Conservation (phyloP, 805 yeast genomes). For the Soucietia sequanensis region DNA sequence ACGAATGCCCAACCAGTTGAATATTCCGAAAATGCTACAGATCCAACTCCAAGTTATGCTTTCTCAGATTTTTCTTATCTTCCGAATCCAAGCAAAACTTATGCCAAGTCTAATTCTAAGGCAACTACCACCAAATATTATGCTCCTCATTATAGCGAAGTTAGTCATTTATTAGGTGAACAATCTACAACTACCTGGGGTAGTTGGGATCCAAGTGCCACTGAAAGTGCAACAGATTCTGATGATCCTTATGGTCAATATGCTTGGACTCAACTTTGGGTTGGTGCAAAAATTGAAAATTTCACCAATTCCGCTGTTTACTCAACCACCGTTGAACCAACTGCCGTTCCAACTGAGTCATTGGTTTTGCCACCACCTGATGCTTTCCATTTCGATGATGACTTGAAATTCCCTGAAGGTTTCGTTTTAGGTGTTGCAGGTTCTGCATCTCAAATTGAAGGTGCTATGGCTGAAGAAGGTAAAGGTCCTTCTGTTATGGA, state of each 20-base stretch:
- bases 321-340: conserved; percentile 15
- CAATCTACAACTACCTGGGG: conserved; percentile 18
- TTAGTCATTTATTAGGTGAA: conserved; percentile 1
- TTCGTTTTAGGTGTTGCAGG: conserved; percentile 30
- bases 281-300: conserved; percentile 9
- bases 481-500: conserved; percentile 31
- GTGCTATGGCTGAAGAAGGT: conserved; percentile 32
- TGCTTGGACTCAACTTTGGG: conserved; percentile 19
- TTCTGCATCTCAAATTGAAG: conserved; percentile 35
- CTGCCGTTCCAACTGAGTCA: conserved; percentile 13
- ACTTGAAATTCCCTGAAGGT: conserved; percentile 13
- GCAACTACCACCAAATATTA: conserved; percentile 5
- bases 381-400: conserved; percentile 10
- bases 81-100: conserved; percentile 3
- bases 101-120: conserved; percentile 3
- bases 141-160: conserved; percentile 8
- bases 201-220: conserved; percentile 13
- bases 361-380: conserved; percentile 16
- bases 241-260: conserved; percentile 19
- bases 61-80: no score
- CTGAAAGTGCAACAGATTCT: conserved; percentile 11
- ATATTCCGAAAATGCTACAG: no score
- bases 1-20: no score
- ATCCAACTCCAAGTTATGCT: no score
- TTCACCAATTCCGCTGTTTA: conserved; percentile 13